Base-by-base conservation (phyloP, 345 rosid species). In the Crucihimalaya himalaica region DNA sequence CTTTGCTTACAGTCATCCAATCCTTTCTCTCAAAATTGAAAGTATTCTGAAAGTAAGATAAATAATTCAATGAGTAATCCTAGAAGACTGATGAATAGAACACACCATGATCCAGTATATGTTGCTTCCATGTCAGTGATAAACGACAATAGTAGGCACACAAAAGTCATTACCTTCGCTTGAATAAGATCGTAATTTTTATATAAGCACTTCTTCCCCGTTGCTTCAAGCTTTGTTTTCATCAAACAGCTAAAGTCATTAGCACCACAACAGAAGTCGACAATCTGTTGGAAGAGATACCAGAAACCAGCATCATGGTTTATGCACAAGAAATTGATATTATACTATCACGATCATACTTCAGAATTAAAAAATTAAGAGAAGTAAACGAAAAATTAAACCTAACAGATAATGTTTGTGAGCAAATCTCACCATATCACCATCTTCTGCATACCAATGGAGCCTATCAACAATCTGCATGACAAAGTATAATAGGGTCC, bases 231-330 rank as follows among this genome's bases (percentile, higher is more conserved):
- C 87, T 89, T 95, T 69, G 34, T 61, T 70, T 86, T 91, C 97
- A 88, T 82, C 48, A 89, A 69, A 68, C 84, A 76, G 72, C 99
- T 95, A 65, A 95, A 95, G 77, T 95, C 96, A 81, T 95, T 95
- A 61, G 97, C 88, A 60, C 99, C 99, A 72, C 97, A 95, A 64
- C 97, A 95, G 80, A 89, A 89, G 84, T 95, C 99, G 18, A 95
- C 96, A 71, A 92, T 76, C 97, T 95, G 92, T 71, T 70, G 46
- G 70, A 76, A 14, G 64, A 76, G 48, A 73, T 37, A 71, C 61
- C 29, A 76, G 61, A 20, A 47, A 69, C 32, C 29, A 70, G 62
- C 21, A 71, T 48, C 48, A 64, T 70, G 63, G 15, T 58, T 57
- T 50, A 68, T 13, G 37, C 56, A 52, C 56, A 51, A 50, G 63